Percentiles rank a stretch among this genome's conserved stretches.
Conservation (phyloP, 495 filamentous ascomycete species). For the Daldinia concentrica region DNA sequence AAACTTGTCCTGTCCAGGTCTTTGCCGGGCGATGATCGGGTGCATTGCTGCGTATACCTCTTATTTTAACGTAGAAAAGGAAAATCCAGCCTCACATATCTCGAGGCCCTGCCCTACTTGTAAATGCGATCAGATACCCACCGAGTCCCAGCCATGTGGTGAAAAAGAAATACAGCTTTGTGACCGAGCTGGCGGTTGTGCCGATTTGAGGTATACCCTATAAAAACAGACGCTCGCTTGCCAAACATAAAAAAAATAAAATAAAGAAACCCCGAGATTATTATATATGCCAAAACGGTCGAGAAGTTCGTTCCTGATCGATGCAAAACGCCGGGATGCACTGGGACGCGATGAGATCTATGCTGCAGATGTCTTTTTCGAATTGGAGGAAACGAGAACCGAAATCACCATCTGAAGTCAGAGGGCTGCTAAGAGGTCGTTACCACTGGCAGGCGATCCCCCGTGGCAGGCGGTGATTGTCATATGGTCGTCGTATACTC, state of each 20-base stretch:
- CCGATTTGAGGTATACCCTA: conserved; percentile 46
- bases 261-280: conserved; percentile 34
- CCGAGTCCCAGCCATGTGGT: conserved; percentile 57
- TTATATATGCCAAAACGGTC: conserved; percentile 42
- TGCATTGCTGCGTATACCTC: conserved; percentile 64
- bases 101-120: conserved; percentile 50
- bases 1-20: conserved; percentile 55
- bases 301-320: conserved; percentile 50
- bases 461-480: conserved; percentile 61
- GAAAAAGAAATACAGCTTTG: conserved; percentile 44
- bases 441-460: conserved; percentile 51
- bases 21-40: conserved; percentile 53
- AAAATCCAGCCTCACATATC: conserved; percentile 53
- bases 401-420: conserved; percentile 24
- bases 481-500: conserved; percentile 71
- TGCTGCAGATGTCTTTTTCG: conserved; percentile 40
- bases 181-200: conserved; percentile 57
- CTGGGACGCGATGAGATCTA: conserved; percentile 43
- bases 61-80: conserved; percentile 49
- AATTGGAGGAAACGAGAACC: conserved; percentile 29
- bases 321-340: conserved; percentile 56
- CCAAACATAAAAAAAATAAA: conserved; percentile 44
- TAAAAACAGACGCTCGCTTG: conserved; percentile 56
- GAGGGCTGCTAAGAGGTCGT: conserved; percentile 48
- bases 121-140: conserved; percentile 61